Base-by-base conservation (phyloP, 192 early-diverging fungal genomes). In the Linnemannia hyalina region DNA sequence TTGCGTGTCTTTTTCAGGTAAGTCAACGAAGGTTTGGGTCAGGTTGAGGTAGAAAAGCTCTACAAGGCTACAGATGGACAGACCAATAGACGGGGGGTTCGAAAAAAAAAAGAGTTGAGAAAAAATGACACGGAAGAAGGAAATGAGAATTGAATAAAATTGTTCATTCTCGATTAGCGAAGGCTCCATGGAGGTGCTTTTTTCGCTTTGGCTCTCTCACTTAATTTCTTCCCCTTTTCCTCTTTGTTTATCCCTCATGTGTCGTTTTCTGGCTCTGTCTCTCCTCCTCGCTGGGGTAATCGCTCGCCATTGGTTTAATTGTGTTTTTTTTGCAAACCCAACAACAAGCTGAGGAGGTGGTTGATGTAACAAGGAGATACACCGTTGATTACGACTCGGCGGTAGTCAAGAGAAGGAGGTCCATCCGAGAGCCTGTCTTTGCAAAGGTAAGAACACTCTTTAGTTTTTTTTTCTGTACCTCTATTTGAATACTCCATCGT, bases 341-440 rank as follows among this genome's bases (percentile, higher is more conserved):
- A 32, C 60, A 15, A 65, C n/a, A 65, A 88, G 80, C 80, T 1
- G 78, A 89, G 47, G 89, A 90, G 72, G 88, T 85, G 4, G 80
- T 92, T 22, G 91, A 92, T 84, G 89, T 92, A 6, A 92, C 91
- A 8, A 89, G 83, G 47, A 78, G 91, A n/a, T 92, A 92, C 70
- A 87, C 85, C 4, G 73, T 74, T 32, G 81, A 90, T 20, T 91
- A 79, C 32, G 71, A 87, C 76, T 49, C 76, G 2, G 57, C 68
- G 11, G 75, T 88, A 2, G 32, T 87, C 8, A 75, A 77, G 49
- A 80, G 87, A 70, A 72, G 91, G 3, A 77, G 74, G 41, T 71
- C 81, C 10, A 83, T 88, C 22, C 65, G 81, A n/a, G 88, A 89
- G 42, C 44, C 77, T n/a, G 74, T 77, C 26, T 74, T 89, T 36